Evolutionary conservation across 129 eudicot genomes (phyloP), one percentile per base, ranked within the genome.

Genomic region (Saposhnikovia divaricata): DNA sequence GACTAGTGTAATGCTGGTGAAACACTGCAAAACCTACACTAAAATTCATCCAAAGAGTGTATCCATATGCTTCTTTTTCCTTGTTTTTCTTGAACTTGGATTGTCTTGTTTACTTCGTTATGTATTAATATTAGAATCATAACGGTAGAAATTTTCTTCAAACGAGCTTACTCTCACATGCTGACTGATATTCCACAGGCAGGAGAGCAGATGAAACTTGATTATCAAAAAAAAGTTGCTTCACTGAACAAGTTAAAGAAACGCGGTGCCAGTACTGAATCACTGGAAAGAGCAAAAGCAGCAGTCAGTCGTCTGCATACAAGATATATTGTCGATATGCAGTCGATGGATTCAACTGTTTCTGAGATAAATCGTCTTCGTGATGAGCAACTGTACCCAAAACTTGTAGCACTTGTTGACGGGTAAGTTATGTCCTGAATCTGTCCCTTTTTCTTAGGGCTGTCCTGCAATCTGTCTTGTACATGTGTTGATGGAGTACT

Each of bases 291-390:
- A 82, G 86, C 90, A 82, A 96, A 96, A 86, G 98, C 99, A 78
- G 73, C 96, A 27, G 96, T 96, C 39, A 96, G 99, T 84, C 99
- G 90, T 82, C 79, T 96, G 85, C 99, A 96, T 84, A 96, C 99
- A 55, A 90, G 98, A 88, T 96, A 96, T 87, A 92, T 96, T 37
- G 98, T 96, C 3, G 99, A 96, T 85, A 96, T 96, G 99, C 99
- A 96, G 81, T 92, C 99, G 61, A 89, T 96, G 98, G 99, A 96
- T 85, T 92, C 97, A 65, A 96, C 99, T 25, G 99, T 96, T 72
- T 92, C 95, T 38, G 99, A 96, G 85, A 96, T 96, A 8, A 92
- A 90, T 55, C 89, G 95, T 13, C 83, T 96, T 25, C 99, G 99
- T 68, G 99, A 96, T 88, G 91, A 90, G 77, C 99, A 96, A 75